Conservation (phyloP, 352 stramenopile species). For the Saprolegnia diclina region DNA sequence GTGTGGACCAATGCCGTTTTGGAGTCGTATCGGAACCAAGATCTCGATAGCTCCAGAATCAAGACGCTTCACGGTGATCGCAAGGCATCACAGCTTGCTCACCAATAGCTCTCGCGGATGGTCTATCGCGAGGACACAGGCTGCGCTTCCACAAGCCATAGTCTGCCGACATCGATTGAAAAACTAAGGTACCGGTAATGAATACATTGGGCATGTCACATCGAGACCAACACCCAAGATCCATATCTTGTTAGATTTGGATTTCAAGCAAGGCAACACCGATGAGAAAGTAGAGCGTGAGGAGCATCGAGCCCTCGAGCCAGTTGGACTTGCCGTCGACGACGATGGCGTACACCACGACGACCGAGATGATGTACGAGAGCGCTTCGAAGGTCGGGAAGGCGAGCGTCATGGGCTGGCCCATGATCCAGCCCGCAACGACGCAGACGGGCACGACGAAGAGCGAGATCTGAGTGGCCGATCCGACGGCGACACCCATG, state of each 20-base stretch:
- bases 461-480: slow-evolving; percentile 80
- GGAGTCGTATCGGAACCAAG: too few relatives aligned
- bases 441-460: slow-evolving; percentile 82
- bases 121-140: too few relatives aligned
- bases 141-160: too few relatives aligned
- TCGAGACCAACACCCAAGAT: neutral
- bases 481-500: slow-evolving; percentile 85
- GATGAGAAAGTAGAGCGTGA: slow-evolving; percentile 45
- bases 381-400: slow-evolving; percentile 82
- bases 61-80: too few relatives aligned
- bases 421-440: slow-evolving; percentile 70
- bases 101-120: too few relatives aligned
- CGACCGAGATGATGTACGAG: slow-evolving; percentile 68
- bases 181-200: too few relatives aligned
- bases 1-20: too few relatives aligned
- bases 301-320: slow-evolving; percentile 42
- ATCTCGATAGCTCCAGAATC: too few relatives aligned
- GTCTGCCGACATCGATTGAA: too few relatives aligned
- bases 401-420: slow-evolving; percentile 75
- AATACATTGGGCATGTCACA: too few relatives aligned
- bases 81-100: too few relatives aligned
- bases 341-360: slow-evolving; percentile 58
- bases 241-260: slow-evolving; percentile 10
- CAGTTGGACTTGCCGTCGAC: slow-evolving; percentile 43
- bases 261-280: slow-evolving; percentile 33